Percentiles rank a stretch among this genome's conserved stretches.
phyloP scores from a whole-genome alignment of 768 basidiomycete species.

The Mycena vitilis region DNA sequence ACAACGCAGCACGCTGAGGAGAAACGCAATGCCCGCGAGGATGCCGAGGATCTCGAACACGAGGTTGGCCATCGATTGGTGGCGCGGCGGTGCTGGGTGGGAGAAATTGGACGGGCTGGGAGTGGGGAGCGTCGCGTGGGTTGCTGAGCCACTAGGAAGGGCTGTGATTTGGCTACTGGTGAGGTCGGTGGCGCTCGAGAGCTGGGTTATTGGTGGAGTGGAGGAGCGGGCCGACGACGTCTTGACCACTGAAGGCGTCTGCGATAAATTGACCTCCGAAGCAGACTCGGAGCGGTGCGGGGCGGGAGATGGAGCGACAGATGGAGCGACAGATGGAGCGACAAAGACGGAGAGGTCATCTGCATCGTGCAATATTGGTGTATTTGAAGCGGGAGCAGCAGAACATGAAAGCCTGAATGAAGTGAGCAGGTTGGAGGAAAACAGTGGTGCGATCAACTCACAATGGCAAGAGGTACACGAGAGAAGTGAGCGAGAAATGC shows the following conservation, averaged over 20 bases:
- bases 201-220: slow-evolving; percentile 11
- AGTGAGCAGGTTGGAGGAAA: not conserved
- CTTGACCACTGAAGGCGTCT: too few species aligned
- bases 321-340: too few species aligned
- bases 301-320: too few species aligned
- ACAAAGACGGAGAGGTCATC: not conserved
- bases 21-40: slow-evolving; percentile 47
- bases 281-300: too few species aligned
- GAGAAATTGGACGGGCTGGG: slow-evolving; percentile 22
- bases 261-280: too few species aligned
- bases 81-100: slow-evolving; percentile 43
- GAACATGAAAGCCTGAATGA: too few species aligned
- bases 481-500: slow-evolving; percentile 18
- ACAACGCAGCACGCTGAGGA: slow-evolving; percentile 55
- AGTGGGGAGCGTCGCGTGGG: not conserved
- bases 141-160: not conserved
- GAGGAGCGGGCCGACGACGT: not conserved
- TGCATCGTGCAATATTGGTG: not conserved
- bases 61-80: slow-evolving; percentile 36
- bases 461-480: slow-evolving; percentile 9
- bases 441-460: not conserved
- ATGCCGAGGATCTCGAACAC: slow-evolving; percentile 61
- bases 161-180: not conserved
- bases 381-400: slow-evolving; percentile 14
- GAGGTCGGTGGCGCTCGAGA: not conserved